phyloP scores from a whole-genome alignment of 148 eudicot species.

The Spergularia bocconei region DNA sequence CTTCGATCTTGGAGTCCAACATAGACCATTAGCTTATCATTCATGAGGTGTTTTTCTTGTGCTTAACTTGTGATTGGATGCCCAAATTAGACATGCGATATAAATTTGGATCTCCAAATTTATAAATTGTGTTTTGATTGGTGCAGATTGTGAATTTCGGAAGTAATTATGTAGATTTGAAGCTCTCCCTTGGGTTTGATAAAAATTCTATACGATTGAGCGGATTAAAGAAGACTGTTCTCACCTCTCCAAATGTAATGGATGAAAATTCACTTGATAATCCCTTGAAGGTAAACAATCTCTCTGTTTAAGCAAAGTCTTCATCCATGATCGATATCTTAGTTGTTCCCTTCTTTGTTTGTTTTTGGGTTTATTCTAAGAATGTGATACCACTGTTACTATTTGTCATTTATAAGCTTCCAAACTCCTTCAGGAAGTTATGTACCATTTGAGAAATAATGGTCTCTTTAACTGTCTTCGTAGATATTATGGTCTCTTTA shows the following conservation, averaged over 20 bases:
- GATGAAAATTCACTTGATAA: slow-evolving; percentile 81
- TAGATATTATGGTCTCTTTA: too few relatives aligned
- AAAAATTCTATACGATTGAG: slow-evolving; percentile 27
- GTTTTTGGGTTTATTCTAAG: too few relatives aligned
- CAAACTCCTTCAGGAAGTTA: too few relatives aligned
- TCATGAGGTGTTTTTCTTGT: not conserved
- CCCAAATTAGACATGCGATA: not conserved
- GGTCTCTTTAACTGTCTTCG: too few relatives aligned
- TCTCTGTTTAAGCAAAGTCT: not conserved
- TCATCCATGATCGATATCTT: too few relatives aligned
- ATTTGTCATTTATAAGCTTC: too few relatives aligned
- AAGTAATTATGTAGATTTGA: slow-evolving; percentile 44
- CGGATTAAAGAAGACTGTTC: slow-evolving; percentile 51
- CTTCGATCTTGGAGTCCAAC: too few relatives aligned
- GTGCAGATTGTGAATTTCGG: slow-evolving; percentile 81
- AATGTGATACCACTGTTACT: too few relatives aligned
- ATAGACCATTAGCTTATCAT: not conserved
- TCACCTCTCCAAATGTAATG: slow-evolving; percentile 61
- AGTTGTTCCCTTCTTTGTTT: too few relatives aligned
- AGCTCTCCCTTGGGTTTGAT: slow-evolving; percentile 46
- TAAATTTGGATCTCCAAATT: not conserved
- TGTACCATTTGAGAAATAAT: too few relatives aligned
- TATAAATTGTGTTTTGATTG: not conserved
- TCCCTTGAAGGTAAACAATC: slow-evolving; percentile 66
- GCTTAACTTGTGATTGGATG: not conserved